Conservation (phyloP, 208 protist genomes). For the Acanthamoeba sp. region DNA sequence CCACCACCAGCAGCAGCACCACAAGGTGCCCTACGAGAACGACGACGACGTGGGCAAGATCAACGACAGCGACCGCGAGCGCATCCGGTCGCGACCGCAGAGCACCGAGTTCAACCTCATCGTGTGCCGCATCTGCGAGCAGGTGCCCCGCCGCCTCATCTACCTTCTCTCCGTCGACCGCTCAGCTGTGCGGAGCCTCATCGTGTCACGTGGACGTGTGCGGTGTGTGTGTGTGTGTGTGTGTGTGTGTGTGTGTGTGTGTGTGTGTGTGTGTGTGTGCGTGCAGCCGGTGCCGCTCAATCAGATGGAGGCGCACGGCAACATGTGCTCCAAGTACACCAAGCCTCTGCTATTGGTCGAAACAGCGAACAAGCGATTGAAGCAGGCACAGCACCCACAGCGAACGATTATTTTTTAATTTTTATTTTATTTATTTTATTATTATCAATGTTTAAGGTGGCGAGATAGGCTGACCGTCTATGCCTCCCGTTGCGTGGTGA, state of each 20-base stretch:
- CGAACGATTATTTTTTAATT: too few species aligned
- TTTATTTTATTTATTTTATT: too few species aligned
- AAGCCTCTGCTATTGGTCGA: conserved; percentile 49
- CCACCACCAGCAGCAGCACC: not conserved
- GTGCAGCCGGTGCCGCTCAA: conserved; percentile 28
- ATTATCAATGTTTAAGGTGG: not conserved
- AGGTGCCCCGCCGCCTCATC: not conserved
- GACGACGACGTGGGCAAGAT: not conserved
- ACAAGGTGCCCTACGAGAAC: not conserved
- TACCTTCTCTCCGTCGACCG: not conserved
- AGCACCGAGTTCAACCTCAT: conserved; percentile 53
- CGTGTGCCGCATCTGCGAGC: conserved; percentile 56
- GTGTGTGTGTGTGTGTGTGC: not conserved
- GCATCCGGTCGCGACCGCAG: not conserved
- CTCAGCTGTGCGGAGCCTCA: too few species aligned
- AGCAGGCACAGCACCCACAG: not conserved
- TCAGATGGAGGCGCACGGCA: conserved; percentile 55
- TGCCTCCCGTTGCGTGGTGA: not conserved
- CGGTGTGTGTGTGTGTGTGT: not conserved
- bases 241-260: not conserved
- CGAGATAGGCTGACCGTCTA: not conserved
- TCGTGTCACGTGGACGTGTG: not conserved
- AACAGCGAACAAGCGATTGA: conserved; percentile 53
- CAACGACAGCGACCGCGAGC: conserved; percentile 46
- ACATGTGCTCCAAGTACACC: conserved; percentile 63